Evolutionary conservation across 2,329 filamentous ascomycete genomes (phyloP).

Genomic region (Alternaria triticimaculans): DNA sequence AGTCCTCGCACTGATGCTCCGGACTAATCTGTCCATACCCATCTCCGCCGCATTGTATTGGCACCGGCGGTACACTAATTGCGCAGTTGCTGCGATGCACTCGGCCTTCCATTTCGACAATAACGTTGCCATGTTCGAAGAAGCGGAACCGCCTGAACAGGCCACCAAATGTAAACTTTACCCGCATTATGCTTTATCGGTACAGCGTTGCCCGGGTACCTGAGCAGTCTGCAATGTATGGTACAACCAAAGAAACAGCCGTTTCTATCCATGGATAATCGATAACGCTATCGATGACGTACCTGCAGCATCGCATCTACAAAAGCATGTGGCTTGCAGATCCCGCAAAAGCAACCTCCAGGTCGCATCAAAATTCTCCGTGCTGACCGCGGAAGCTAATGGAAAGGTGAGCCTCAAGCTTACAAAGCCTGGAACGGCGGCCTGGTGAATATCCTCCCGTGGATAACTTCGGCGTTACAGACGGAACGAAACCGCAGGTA

Average conservation of each 20-base stretch:
- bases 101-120: neutral
- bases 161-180: neutral
- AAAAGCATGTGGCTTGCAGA: neutral
- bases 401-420: neutral
- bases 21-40: neutral
- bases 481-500: neutral
- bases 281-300: neutral
- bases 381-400: neutral
- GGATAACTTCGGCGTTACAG: neutral
- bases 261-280: neutral
- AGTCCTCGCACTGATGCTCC: neutral
- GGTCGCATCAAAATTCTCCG: neutral
- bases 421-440: neutral
- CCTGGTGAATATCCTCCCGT: neutral
- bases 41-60: neutral
- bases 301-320: constrained; percentile 1
- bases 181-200: neutral
- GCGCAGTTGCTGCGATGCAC: neutral
- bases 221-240: neutral
- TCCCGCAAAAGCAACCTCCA: neutral
- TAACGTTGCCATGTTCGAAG: neutral
- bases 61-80: neutral
- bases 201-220: neutral
- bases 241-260: neutral
- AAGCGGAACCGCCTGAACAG: neutral